These are phyloP conservation scores for Komagataella phaffii DNA, from an alignment of 805 yeast genomes.

Conservation along the genomic window DNA sequence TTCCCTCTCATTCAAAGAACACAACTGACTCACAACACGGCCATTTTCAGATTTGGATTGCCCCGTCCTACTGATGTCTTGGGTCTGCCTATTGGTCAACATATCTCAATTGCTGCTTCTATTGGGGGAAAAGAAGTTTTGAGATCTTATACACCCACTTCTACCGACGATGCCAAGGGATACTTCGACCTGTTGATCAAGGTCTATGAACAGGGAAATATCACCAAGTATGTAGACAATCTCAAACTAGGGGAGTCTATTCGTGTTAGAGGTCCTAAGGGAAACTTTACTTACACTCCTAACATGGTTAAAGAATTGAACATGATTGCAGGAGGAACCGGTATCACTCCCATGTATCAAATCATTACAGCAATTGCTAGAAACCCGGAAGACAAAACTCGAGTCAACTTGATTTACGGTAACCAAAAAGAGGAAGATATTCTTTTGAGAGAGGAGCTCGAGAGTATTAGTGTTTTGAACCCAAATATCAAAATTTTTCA, in stretches of 20 bases:
- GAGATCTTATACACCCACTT: conserved; percentile 84
- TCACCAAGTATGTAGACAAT: conserved; percentile 60
- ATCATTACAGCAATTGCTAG: conserved; percentile 68
- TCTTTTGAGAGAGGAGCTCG: conserved; percentile 68
- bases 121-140: conserved; percentile 71
- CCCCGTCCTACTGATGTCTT: conserved; percentile 62
- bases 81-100: conserved; percentile 93
- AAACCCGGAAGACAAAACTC: conserved; percentile 70
- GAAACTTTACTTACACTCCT: conserved; percentile 71
- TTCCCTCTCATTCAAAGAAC: conserved; percentile 75
- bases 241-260: conserved; percentile 70
- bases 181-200: conserved; percentile 78
- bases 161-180: conserved; percentile 63
- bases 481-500: conserved; percentile 58
- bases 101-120: conserved; percentile 64
- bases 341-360: conserved; percentile 93
- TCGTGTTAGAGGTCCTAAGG: conserved; percentile 83
- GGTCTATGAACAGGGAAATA: conserved; percentile 74
- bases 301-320: conserved; percentile 62
- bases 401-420: conserved; percentile 66
- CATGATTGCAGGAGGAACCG: conserved; percentile 97
- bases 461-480: conserved; percentile 40
- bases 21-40: conserved; percentile 66
- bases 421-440: conserved; percentile 73
- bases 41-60: conserved; percentile 71